Base-by-base conservation (phyloP, 2,329 filamentous ascomycete species). In the Plenodomus lindquistii region DNA sequence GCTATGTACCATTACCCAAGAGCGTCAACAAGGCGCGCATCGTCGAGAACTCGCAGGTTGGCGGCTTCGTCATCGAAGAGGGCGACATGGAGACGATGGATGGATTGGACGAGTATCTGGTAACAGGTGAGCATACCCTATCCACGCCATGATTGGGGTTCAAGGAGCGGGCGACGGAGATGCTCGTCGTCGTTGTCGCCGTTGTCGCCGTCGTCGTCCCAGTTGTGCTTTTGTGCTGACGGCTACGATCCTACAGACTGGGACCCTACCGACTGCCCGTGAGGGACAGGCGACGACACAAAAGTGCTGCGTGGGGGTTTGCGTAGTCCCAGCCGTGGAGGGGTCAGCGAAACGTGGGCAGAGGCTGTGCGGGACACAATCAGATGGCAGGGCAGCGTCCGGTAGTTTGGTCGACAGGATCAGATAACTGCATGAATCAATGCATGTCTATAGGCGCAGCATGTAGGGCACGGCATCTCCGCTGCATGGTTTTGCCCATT, bases 1-100 rank as follows among this genome's bases (percentile, higher is more conserved):
- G 83, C 29, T 86, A 85, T 60, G 82, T 91, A 37, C 84, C 86
- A 4, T 73, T 92, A 53, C 88, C 88, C 4, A 92, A 94, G 79
- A 90, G 86, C 66, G 77, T 81, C 18, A 81, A 76, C 49, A 77
- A 77, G 63, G 79, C 82, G 40, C 79, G 88, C 20, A 85, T 91
- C 46, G 58, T 81, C 4, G 81, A 85, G 65, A 92, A 91, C 65
- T 83, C 78, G 2, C 70, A 83, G 31, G 77, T 91, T 11, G 80
- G 78, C 2, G 73, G 75, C 0, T 85, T 89, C 54, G 77, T 80
- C 44, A 85, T 91, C 42, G 78, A 78, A 0, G 75, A 78, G n/a
- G 76, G 69, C n/a, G 86, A 90, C 64, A 80, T 91, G 79, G 68
- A 77, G 57, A 71, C 42, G 4, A 73, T 91, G 78, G 84, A 89